Evolutionary conservation across 129 eudicot genomes (phyloP), one percentile per base, ranked within the genome.

Genomic region (Helianthus annuus): DNA sequence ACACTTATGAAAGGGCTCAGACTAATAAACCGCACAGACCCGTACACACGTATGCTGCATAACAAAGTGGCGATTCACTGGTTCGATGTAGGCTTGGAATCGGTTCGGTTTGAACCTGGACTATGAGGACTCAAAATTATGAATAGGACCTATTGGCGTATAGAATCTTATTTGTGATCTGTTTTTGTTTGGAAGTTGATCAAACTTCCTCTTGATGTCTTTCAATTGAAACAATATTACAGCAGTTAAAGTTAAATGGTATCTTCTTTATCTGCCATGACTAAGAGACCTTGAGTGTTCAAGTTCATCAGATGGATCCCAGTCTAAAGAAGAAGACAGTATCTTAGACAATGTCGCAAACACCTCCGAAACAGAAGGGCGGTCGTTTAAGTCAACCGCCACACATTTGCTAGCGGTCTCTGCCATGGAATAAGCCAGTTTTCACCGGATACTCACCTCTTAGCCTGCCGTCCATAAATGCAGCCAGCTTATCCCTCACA

Each of bases 291-390:
- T 75, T 14, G 90, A 84, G 68, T 70, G 72, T 17, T 83, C 84
- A 15, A 80, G 73, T 70, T 89, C 96, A 80, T 90, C 89, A 4
- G 95, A 85, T 5, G 95, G 97, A 79, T 88, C 96, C 96, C 96
- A 91, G 19, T 91, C 93, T 74, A 86, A 54, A 7, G 96, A 86
- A 15, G 91, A 82, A 0, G 93, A 79, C 45, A 79, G 64, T 11
- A 89, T 83, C 86, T 83, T 79, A 8, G 96, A 84, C 38, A 92
- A 66, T 7, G 77, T 72, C 79, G 78, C 49, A 32, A 85, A 83
- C 70, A 86, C 83, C 77, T 88, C 94, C 0, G 87, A 66, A 34
- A 80, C 76, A 9, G 79, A 14, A 1, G 94, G 97, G 7, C 96
- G 84, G 60, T 74, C 70, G 46, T 88, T 87, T 14, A 92, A 32